Evolutionary conservation across 805 yeast species (phyloP), one percentile per base, ranked within the genome.

Genomic region (Brettanomyces nanus): DNA sequence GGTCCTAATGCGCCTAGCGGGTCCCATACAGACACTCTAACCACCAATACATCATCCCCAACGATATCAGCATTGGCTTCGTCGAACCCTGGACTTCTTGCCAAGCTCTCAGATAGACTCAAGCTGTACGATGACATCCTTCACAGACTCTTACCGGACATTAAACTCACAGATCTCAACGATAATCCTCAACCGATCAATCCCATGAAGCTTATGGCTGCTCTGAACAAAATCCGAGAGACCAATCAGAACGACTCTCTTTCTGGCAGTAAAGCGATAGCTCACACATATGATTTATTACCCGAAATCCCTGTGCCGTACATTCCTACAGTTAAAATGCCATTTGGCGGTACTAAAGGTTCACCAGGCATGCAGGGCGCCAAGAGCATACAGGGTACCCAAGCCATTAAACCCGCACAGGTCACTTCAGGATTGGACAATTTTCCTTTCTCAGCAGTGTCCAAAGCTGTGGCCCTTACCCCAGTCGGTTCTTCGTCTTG

Each of bases 111-210:
- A 14, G 54, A 54, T 38, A 35, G 60, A 29, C 40, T 58, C 31
- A 54, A 55, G 38, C 38, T 53, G 15, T 58, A 56, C 33, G 64
- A 59, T 41, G 64, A 59, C 36, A 49, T 58, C 9, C 39, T 59
- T 33, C 58, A 56, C 27, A 39, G 55, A 19, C 39, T 59, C 6
- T 28, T 59, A 13, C 64, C 64, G 2, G 59, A 55, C 35, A 47
- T 56, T 28, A 58, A 58, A 34, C 39, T 54, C 25, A 51, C 61
- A 2, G 61, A 58, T 32, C 42, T 52, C 35, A 52, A 56, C 33
- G 61, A 54, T 28, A 52, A 52, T 26, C 58, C 59, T 3, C 49
- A 48, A 35, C 59, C 58, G 0, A 57, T 59, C 14, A 57, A 59
- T 36, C 61, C 64, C 15, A 46, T 53, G 48, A 56, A 50, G 42